Evolutionary conservation across 2,329 filamentous ascomycete genomes (phyloP), one percentile per base, ranked within the genome.

Genomic region (Clonostachys rosea): DNA sequence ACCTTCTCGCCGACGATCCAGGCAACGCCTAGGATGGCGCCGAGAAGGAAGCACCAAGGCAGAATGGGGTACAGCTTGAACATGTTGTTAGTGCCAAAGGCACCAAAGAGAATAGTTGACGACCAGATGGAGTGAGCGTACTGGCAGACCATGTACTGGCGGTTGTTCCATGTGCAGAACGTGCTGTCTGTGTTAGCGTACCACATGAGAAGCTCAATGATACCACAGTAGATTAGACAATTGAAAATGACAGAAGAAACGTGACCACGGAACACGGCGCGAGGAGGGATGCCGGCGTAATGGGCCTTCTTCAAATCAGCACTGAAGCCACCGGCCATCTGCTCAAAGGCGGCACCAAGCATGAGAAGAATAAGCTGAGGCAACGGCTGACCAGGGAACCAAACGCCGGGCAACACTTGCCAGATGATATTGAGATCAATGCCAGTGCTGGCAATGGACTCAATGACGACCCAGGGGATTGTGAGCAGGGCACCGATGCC

Each of bases 341-440:
- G 50, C 47, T 59, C 51, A 49, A 59, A 56, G 14, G 54, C 54
- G 12, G 47, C 54, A 30, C 54, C 54, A 10, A 56, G 48, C 54
- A 56, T 56, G 35, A 58, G 48, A 20, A 58, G 52, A 34, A 58
- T 52, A 14, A 58, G 49, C 47, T 58, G 56, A 5, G 55, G 55
- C 5, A 56, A 49, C 13, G 56, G 56, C 33, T 52, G 51, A 16
- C 56, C 55, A 6, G 55, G 55, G 47, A 54, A 55, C 57, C 57
- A 53, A 47, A 57, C 45, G 14, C 55, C 55, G n/a, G 55, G 56
- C 17, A 78, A 65, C 46, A 75, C 71, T 53, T 74, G 71, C 16
- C 70, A 73, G 46, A 76, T 64, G 43, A 77, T 71, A 48, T 77
- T 76, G 13, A 77, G 55, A 3, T 67, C 67, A 20, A 76, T 64